Percentiles rank a stretch among this genome's conserved stretches.
Conservation (phyloP, 1,284 basidiomycete genomes). For the Thecaphora thlaspeos region DNA sequence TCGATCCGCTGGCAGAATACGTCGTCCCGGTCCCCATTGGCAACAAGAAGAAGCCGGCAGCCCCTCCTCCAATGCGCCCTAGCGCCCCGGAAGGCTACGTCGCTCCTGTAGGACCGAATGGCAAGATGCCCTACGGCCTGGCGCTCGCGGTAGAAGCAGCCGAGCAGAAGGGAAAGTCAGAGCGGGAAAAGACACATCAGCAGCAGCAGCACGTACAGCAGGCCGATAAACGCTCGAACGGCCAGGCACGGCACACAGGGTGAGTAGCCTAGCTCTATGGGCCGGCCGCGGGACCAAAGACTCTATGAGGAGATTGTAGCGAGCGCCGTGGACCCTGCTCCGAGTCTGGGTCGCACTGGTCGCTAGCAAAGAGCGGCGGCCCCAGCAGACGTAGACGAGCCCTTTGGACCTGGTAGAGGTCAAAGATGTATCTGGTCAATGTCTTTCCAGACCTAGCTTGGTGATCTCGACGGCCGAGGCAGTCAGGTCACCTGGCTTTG, state of each 20-base stretch:
- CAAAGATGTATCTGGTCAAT: no score
- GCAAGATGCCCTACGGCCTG: slow-evolving; percentile 35
- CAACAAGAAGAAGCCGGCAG: slow-evolving; percentile 8
- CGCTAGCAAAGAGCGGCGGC: no score
- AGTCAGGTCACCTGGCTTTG: no score
- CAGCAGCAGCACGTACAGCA: neutral
- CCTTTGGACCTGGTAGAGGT: no score
- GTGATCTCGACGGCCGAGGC: no score
- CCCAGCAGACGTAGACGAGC: no score
- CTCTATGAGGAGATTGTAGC: no score
- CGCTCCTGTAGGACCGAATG: slow-evolving; percentile 22
- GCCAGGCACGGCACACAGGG: neutral
- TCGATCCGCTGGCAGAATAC: slow-evolving; percentile 22
- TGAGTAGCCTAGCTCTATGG: no score
- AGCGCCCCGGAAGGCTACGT: slow-evolving; percentile 13
- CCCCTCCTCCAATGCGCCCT: slow-evolving; percentile 8
- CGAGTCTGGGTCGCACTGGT: no score
- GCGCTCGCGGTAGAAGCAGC: neutral
- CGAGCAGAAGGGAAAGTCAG: slow-evolving; percentile 2
- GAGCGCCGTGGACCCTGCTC: no score
- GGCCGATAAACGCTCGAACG: slow-evolving; percentile 2
- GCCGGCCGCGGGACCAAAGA: no score
- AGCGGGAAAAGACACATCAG: slow-evolving; percentile 2
- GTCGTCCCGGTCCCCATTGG: slow-evolving; percentile 1
- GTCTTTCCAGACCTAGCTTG: no score